phyloP scores from a whole-genome alignment of 768 basidiomycete genomes.

The Xerocomus spinulosus region DNA sequence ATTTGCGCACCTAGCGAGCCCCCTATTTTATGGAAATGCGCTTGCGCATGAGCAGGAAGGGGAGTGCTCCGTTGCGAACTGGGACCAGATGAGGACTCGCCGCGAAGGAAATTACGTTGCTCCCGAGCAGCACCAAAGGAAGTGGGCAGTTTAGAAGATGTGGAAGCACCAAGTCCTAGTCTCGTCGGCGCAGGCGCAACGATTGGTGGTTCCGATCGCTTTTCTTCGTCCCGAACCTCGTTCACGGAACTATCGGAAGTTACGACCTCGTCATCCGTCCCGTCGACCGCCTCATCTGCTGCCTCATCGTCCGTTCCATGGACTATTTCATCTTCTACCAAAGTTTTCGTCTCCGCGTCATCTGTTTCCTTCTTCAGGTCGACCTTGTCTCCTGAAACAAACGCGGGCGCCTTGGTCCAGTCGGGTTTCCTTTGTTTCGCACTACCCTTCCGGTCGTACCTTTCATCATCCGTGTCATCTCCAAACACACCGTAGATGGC shows the following conservation, averaged over 20 bases:
- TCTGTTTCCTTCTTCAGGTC: conserved; percentile 40
- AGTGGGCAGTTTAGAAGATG: conserved; percentile 29
- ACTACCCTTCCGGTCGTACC: conserved; percentile 21
- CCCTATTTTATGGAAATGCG: conserved; percentile 80
- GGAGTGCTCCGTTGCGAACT: conserved; percentile 43
- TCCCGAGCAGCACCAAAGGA: conserved; percentile 38
- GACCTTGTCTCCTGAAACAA: conserved; percentile 54
- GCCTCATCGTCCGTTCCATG: conserved; percentile 38
- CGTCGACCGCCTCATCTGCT: conserved; percentile 26
- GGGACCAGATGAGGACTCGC: conserved; percentile 36
- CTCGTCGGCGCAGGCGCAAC: conserved; percentile 20
- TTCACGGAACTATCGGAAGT: conserved; percentile 33
- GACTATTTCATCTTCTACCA: conserved; percentile 34
- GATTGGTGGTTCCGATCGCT: conserved; percentile 26
- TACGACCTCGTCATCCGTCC: conserved; percentile 33
- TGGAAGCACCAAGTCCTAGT: conserved; percentile 24
- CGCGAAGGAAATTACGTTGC: conserved; percentile 54
- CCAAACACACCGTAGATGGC: conserved; percentile 75
- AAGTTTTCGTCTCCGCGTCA: conserved; percentile 34
- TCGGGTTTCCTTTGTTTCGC: conserved; percentile 44
- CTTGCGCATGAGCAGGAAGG: conserved; percentile 60
- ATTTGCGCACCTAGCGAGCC: conserved; percentile 82
- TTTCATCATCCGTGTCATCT: conserved; percentile 66
- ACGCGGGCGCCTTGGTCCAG: conserved; percentile 76
- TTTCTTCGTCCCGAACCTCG: conserved; percentile 33